Base-by-base conservation (phyloP, 176 grass and related monocot genomes). In the Saccharum officinarum region DNA sequence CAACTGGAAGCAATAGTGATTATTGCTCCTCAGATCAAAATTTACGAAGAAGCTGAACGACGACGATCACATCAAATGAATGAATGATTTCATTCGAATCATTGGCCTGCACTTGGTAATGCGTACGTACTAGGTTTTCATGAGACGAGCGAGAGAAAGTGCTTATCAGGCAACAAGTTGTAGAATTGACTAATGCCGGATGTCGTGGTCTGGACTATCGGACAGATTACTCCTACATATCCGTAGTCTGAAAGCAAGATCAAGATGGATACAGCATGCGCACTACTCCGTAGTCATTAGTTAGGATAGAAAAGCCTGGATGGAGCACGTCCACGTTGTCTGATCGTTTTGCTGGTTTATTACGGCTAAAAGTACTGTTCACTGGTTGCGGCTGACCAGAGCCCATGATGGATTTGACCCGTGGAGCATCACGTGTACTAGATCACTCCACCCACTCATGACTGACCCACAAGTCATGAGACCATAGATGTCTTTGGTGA, bases 161-260 rank as follows among this genome's bases (percentile, higher is more conserved):
- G 70, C 40, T 15, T 28, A 45, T 46, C 61, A 59, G 60, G 70
- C 59, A 74, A 60, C 70, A 75, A 8, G 44, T 12, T 55, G 1
- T 36, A n/a, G 25, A 41, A 61, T 23, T 61, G 25, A 6, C 12
- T 45, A 42, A 44, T 20, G 25, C 23, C 20, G 61, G 44, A 67
- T 47, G 64, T 69, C 45, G 64, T 6, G 22, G 18, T 17, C 26
- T 69, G 26, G 26, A 42, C 37, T 30, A 38, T 6, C 8, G 2
- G 33, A 14, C 17, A 20, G 10, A 28, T 36, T 34, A 30, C 80
- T 4, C 33, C 66, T n/a, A 41, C 42, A 25, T 28, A 41, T 4
- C 66, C 44, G 45, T 87, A 52, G 67, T 22, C 39, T 44, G 75
- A 66, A 55, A 74, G 81, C 87, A 80, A 84, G 23, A 73, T 3